phyloP scores from a whole-genome alignment of 495 filamentous ascomycete species.

The Podospora pseudocomata region DNA sequence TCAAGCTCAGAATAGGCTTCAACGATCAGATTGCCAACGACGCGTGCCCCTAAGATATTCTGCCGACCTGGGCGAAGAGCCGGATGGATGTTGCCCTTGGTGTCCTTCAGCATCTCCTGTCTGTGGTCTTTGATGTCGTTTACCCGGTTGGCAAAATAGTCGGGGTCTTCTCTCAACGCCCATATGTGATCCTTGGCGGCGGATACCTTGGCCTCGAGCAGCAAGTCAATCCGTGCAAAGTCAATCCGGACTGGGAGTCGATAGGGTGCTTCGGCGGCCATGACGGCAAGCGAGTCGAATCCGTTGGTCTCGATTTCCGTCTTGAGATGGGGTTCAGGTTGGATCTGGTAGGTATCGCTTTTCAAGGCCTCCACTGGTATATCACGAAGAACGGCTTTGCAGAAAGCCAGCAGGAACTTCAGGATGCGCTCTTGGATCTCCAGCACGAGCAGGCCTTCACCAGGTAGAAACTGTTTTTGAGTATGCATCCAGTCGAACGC shows the following conservation, averaged over 20 bases:
- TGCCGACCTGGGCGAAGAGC: neutral
- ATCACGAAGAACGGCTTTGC: constrained; percentile 41
- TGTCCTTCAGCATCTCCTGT: constrained; percentile 35
- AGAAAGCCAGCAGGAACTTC: constrained; percentile 41
- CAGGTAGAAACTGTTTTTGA: constrained; percentile 28
- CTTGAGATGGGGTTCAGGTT: constrained; percentile 33
- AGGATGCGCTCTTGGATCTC: constrained; percentile 45
- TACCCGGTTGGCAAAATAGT: constrained; percentile 44
- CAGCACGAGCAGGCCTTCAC: constrained; percentile 44
- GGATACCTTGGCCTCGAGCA: constrained; percentile 38
- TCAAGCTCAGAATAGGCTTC: constrained; percentile 13
- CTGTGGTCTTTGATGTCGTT: constrained; percentile 42
- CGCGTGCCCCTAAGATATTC: constrained; percentile 10
- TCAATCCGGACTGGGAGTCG: constrained; percentile 40
- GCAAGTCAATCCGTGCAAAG: constrained; percentile 35
- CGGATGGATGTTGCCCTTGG: constrained; percentile 30
- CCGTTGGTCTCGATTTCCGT: constrained; percentile 1
- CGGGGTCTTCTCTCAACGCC: constrained; percentile 54
- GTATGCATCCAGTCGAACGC: constrained; percentile 12
- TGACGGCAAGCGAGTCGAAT: constrained; percentile 22
- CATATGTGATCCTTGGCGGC: constrained; percentile 50
- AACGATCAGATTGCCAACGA: constrained; percentile 21
- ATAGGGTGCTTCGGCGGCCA: constrained; percentile 48
- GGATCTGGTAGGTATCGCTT: constrained; percentile 18
- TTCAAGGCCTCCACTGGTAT: constrained; percentile 7